Evolutionary conservation across 495 filamentous ascomycete genomes (phyloP).

Genomic region (Astrocystis sublimbata): DNA sequence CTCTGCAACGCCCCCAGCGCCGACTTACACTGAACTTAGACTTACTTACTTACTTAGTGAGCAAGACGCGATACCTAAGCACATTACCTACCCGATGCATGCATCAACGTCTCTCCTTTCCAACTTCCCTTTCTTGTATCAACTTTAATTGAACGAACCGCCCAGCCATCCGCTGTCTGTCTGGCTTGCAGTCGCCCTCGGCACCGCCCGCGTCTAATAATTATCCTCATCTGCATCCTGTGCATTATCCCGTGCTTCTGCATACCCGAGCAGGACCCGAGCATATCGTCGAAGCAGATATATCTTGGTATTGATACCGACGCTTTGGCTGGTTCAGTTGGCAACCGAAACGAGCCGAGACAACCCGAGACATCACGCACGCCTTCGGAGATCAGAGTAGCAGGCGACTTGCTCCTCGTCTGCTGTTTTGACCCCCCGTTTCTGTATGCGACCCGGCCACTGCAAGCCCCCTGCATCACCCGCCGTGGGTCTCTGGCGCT

Average conservation of each 20-base stretch:
- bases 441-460: slow-evolving; percentile 39
- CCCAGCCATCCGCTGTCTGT: slow-evolving; percentile 8
- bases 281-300: too few species aligned
- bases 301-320: slow-evolving; percentile 11
- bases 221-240: neutral
- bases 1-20: slow-evolving; percentile 5
- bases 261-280: too few species aligned
- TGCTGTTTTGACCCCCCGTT: slow-evolving; percentile 56
- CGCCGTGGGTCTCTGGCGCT: neutral
- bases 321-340: slow-evolving; percentile 22
- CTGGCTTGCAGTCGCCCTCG: slow-evolving; percentile 1
- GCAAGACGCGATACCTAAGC: slow-evolving; percentile 5
- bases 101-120: slow-evolving; percentile 24
- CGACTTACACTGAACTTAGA: too few species aligned
- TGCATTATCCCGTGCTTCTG: too few species aligned
- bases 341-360: slow-evolving; percentile 22
- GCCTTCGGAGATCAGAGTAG: slow-evolving; percentile 42
- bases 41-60: too few species aligned
- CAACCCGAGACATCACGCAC: too few species aligned
- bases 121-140: slow-evolving; percentile 15
- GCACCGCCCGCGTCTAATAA: slow-evolving; percentile 1
- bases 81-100: slow-evolving; percentile 23
- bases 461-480: slow-evolving; percentile 4
- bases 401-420: slow-evolving; percentile 56
- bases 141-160: slow-evolving; percentile 7